These are phyloP conservation scores for Fagopyrum esculentum DNA, from an alignment of 148 eudicot species.

Conservation along the genomic window DNA sequence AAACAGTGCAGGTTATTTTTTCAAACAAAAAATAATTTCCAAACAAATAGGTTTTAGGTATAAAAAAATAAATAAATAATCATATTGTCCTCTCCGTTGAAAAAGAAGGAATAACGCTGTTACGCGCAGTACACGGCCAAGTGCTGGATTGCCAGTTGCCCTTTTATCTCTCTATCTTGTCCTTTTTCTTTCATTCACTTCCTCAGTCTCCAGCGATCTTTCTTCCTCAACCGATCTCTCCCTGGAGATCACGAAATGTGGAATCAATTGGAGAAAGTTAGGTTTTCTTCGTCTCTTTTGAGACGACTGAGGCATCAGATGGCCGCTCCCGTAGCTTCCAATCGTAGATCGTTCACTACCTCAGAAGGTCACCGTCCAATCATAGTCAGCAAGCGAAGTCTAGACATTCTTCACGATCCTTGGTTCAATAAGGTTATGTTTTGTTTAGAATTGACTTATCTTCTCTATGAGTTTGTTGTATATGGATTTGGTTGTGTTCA, in stretches of 20 bases:
- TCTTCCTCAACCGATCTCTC: not conserved
- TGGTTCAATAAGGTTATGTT: slow-evolving; percentile 82
- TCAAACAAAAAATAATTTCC: no score
- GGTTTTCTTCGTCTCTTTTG: slow-evolving; percentile 49
- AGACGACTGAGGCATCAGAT: slow-evolving; percentile 34
- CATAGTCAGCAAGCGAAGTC: slow-evolving; percentile 75
- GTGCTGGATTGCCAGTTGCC: slow-evolving; percentile 11
- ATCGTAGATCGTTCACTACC: slow-evolving; percentile 62
- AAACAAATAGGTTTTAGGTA: no score
- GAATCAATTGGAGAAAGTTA: slow-evolving; percentile 29
- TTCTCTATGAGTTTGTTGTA: not conserved
- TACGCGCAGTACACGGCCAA: slow-evolving; percentile 5
- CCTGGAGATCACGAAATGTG: slow-evolving; percentile 20
- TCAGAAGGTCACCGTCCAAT: slow-evolving; percentile 88
- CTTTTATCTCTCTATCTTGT: not conserved
- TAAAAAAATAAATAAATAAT: no score
- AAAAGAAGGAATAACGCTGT: not conserved
- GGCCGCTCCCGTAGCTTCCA: slow-evolving; percentile 15
- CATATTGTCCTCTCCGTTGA: no score
- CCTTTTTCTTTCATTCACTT: slow-evolving; percentile 5
- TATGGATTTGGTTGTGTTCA: not conserved
- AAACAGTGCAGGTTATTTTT: not conserved
- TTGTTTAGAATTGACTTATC: not conserved
- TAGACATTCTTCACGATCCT: slow-evolving; percentile 97
- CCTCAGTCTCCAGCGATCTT: not conserved